Percentiles rank a stretch among this genome's conserved stretches.
These are phyloP conservation scores for Aspergillus japonicus DNA, from an alignment of 2,329 filamentous ascomycete genomes.

Conservation along the genomic window DNA sequence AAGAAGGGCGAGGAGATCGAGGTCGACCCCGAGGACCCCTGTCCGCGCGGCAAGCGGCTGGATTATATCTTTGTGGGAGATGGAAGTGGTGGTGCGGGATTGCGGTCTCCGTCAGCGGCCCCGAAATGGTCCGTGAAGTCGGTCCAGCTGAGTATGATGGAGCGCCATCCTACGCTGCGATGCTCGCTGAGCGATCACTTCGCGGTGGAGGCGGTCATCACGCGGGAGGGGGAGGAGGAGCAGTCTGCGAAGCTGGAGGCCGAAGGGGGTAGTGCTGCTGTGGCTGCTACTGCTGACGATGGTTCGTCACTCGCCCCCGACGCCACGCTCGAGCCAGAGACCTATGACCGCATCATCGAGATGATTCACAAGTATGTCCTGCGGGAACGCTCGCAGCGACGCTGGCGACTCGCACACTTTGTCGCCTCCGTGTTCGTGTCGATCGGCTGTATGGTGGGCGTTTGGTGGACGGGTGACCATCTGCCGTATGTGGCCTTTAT, in stretches of 20 bases:
- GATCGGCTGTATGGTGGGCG: constrained; percentile 71
- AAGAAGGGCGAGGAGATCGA: constrained; percentile 62
- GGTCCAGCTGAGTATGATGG: constrained; percentile 73
- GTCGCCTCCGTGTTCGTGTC: constrained; percentile 64
- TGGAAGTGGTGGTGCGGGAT: constrained; percentile 34
- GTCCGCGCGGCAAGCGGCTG: constrained; percentile 77
- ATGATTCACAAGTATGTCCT: constrained; percentile 66
- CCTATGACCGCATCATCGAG: constrained; percentile 70
- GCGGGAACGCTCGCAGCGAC: constrained; percentile 71
- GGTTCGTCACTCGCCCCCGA: constrained; percentile 23
- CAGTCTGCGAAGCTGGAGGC: constrained; percentile 16
- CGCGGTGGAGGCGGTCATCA: constrained; percentile 77
- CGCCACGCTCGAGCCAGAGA: constrained; percentile 45
- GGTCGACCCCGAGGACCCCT: constrained; percentile 64
- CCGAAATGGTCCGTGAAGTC: constrained; percentile 67
- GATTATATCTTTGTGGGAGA: constrained; percentile 89
- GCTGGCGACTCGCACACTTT: constrained; percentile 73
- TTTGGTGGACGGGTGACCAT: constrained; percentile 74
- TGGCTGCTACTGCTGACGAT: not conserved
- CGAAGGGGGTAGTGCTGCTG: not conserved
- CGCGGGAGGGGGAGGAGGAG: constrained; percentile 30
- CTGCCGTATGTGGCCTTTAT: constrained; percentile 75
- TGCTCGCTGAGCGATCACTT: constrained; percentile 96
- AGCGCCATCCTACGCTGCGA: constrained; percentile 73
- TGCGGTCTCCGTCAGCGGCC: constrained; percentile 6